Evolutionary conservation across 768 basidiomycete genomes (phyloP), one percentile per base, ranked within the genome.

Genomic region (Psilocybe subaeruginosa): DNA sequence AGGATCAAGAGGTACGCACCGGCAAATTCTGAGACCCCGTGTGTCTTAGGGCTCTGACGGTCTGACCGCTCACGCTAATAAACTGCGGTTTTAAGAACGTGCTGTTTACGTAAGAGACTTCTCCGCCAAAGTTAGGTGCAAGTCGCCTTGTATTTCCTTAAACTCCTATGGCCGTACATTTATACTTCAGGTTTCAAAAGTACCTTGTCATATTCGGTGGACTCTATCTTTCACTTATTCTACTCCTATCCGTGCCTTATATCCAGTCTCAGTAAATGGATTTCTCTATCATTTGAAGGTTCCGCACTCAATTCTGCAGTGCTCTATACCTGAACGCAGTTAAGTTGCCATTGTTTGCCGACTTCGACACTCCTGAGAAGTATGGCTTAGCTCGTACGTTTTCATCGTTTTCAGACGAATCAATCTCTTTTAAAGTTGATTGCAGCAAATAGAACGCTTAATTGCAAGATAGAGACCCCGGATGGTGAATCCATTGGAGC

Each of bases 401-500:
- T 7, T 14, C 16, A 29, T 17, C 19, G n/a, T 76, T 37, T 54
- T 6, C 29, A n/a, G 12, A 29, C 31, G 6, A 17, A 8, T 35
- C 7, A 11, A 4, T 27, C 11, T n/a, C 35, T 47, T 3, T 59
- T 35, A 48, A 54, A 23, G 23, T 51, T 48, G 12, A 31, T 23
- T 43, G 49, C 41, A 93, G 92, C 91, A 3, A 89, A 88, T 64
- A 95, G 92, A 72, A 89, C 92, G 0, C 73, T 84, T 51, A 92
- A 95, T 67, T 70, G 95, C 51, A 76, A 84, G 57, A 77, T 97
- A 7, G 73, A 76, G 12, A 95, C 95, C 0, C 68, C 84, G 0
- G 96, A 99, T 72, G 91, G 92, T 60, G 84, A 89, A 60, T 82
- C 81, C 0, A 72, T 98, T 43, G 96, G 96, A 14, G 90, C 93